Evolutionary conservation across 495 filamentous ascomycete genomes (phyloP).

Genomic region (Aspergillus hancockii): DNA sequence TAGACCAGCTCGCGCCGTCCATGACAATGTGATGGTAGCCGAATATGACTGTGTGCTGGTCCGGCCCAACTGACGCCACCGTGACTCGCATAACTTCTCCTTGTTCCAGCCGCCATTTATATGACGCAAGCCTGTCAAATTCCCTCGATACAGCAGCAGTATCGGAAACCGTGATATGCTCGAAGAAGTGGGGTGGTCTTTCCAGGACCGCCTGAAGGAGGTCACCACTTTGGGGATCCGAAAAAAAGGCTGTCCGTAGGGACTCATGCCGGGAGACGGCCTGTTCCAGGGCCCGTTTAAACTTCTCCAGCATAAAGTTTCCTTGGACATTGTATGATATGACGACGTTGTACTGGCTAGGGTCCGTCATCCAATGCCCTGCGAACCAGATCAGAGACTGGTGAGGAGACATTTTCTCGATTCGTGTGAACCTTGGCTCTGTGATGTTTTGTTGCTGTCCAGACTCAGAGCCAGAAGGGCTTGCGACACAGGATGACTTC

Average conservation of each 20-base stretch:
- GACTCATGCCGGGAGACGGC: conserved; percentile 4
- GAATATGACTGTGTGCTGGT: conserved; percentile 9
- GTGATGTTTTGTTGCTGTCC: not conserved
- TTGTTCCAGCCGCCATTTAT: not conserved
- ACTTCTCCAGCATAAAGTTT: not conserved
- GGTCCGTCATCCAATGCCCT: conserved; percentile 8
- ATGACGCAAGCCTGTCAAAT: not conserved
- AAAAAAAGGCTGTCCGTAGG: conserved; percentile 5
- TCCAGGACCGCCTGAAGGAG: not conserved
- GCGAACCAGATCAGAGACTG: conserved; percentile 11
- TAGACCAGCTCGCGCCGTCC: conserved; percentile 9
- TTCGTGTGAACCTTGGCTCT: not conserved
- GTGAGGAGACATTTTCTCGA: not conserved
- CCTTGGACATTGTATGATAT: conserved; percentile 7
- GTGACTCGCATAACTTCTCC: conserved; percentile 6
- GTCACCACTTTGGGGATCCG: not conserved
- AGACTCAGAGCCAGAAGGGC: not conserved
- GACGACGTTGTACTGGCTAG: conserved; percentile 7
- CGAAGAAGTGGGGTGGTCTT: not conserved
- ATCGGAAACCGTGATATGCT: not conserved
- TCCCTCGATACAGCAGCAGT: not conserved
- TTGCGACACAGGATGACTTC: not conserved
- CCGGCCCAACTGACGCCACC: not conserved
- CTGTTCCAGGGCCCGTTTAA: not conserved
- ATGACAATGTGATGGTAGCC: conserved; percentile 13